A percentile compares a stretch with the other conserved stretches of the same genome.
phyloP scores from a whole-genome alignment of 208 protist genomes.

The Angomonas deanei region DNA sequence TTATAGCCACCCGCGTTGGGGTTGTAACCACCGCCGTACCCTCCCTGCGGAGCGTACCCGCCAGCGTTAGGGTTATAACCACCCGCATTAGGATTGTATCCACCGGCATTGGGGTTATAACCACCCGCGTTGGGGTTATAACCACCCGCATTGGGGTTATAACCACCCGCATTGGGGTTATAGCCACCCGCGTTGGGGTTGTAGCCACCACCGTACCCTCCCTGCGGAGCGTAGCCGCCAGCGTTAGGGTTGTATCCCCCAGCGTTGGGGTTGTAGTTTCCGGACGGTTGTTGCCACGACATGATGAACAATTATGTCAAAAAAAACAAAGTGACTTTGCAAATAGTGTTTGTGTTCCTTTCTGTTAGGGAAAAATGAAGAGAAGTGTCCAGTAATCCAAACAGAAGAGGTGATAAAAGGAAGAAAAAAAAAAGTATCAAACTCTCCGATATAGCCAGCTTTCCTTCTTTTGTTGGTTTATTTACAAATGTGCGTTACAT shows the following conservation, averaged over 20 bases:
- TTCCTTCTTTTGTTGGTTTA: no score
- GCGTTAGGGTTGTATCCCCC: conserved; percentile 12
- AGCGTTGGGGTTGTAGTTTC: conserved; percentile 48
- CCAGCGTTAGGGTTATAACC: conserved; percentile 16
- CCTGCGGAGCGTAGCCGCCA: conserved; percentile 31
- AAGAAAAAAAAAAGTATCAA: no score
- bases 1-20: conserved; percentile 12
- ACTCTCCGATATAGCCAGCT: no score
- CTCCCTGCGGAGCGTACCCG: conserved; percentile 14
- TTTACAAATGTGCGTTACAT: no score
- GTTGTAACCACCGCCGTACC: conserved; percentile 5
- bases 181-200: not conserved
- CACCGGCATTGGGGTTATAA: conserved; percentile 5
- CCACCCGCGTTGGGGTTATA: conserved; percentile 3
- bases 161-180: conserved; percentile 6
- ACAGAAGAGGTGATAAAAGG: no score
- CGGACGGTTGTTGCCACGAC: conserved; percentile 70
- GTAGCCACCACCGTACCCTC: conserved; percentile 20
- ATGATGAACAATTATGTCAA: conserved; percentile 21
- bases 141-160: not conserved
- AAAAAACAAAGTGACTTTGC: no score
- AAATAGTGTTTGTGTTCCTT: no score
- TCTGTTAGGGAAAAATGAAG: no score
- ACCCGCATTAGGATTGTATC: not conserved
- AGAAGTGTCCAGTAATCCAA: no score